These are phyloP conservation scores for Nitzschia sp. DNA, from an alignment of 108 stramenopile genomes.

Conservation along the genomic window DNA sequence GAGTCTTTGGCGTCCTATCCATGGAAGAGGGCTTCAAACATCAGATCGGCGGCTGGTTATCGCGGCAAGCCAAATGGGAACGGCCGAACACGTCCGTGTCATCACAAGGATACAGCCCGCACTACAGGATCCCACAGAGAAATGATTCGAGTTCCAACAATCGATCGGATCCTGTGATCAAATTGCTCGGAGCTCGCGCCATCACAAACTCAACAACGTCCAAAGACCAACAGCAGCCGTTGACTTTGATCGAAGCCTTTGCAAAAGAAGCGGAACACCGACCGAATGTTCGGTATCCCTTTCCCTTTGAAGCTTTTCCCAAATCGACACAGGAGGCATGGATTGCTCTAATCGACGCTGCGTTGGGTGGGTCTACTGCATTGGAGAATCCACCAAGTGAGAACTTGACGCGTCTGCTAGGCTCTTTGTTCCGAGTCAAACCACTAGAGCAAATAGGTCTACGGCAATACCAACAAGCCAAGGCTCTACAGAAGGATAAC, in stretches of 20 bases:
- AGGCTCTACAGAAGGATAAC: conserved; percentile 18
- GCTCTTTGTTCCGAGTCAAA: conserved; percentile 34
- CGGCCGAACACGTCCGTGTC: conserved; percentile 19
- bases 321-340: conserved; percentile 41
- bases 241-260: conserved; percentile 72
- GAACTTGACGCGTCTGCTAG: conserved; percentile 34
- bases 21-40: conserved; percentile 26
- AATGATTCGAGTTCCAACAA: conserved; percentile 29
- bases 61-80: conserved; percentile 40
- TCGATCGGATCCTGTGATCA: conserved; percentile 72
- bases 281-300: conserved; percentile 64
- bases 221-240: conserved; percentile 16
- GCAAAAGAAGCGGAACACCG: conserved; percentile 63
- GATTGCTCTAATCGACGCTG: conserved; percentile 36
- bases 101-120: background rate
- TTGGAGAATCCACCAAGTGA: conserved; percentile 16
- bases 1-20: conserved; percentile 57
- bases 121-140: conserved; percentile 14
- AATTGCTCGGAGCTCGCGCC: conserved; percentile 50
- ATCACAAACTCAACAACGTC: background rate
- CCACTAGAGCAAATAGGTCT: conserved; percentile 38
- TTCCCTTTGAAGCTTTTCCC: conserved; percentile 64
- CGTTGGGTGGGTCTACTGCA: conserved; percentile 3
- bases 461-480: conserved; percentile 20
- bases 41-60: conserved; percentile 42